Base-by-base conservation (phyloP, 805 yeast genomes). In the Metschnikowia chrysomelidarum region DNA sequence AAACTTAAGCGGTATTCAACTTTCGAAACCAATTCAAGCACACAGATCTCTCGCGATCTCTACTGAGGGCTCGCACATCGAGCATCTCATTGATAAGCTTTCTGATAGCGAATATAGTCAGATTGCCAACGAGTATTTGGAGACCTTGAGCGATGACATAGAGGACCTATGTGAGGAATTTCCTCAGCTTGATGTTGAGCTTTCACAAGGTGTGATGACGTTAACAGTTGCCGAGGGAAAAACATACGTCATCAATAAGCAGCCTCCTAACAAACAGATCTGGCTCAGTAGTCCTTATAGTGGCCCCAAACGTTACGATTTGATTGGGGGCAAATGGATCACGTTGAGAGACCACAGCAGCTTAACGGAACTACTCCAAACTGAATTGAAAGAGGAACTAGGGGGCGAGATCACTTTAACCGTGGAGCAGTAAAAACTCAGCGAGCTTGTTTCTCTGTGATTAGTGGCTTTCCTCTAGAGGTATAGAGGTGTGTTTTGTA, bases 211-310 rank as follows among this genome's bases (percentile, higher is more conserved):
- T 6, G 97, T 93, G 7, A 60, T 93, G 61, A 80, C 91, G 1
- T 57, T 93, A 38, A 76, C 70, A 5, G 50, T 85, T 12, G 86
- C 91, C 3, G 75, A 79, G 1, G 66, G 69, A 12, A 98, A 97
- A 2, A 75, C 89, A 0, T 93, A 93, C 56, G 95, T 93, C 19
- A 81, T 93, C 54, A 93, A 93, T 66, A 91, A 88, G 55, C 98
- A 93, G 62, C 98, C 98, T 1, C 97, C 98, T 3, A 93, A 88
- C 62, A 83, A 86, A 61, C 99, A 93, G 59, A 82, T 93, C 19
- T 93, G 99, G 99, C 71, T 91, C 34, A 78, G 94, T 40, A 84
- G 95, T 27, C 99, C 99, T 0, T 54, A 87, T 3, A 83, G 94
- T 6, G 98, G 98, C 0, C 98, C 98, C 5, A 87, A 88, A 54